phyloP scores from a whole-genome alignment of 352 stramenopile species.

The Phytophthora syringae region DNA sequence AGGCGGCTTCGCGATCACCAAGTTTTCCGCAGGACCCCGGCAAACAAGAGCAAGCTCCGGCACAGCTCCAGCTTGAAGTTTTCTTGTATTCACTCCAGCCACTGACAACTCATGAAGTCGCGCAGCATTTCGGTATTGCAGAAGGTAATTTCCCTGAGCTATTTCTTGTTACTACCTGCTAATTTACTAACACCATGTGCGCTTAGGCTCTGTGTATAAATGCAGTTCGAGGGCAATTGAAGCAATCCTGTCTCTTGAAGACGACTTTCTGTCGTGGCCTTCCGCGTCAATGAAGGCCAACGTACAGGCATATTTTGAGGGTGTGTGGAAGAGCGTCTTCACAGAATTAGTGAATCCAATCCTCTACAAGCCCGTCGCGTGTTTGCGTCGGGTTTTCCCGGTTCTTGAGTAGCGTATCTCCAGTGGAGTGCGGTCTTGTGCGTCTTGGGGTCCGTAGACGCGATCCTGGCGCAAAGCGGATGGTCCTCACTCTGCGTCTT shows the following conservation, averaged over 20 bases:
- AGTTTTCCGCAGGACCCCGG: background rate
- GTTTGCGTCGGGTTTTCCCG: too few relatives aligned
- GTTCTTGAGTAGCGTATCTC: too few relatives aligned
- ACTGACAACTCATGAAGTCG: background rate
- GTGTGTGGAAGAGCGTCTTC: too few relatives aligned
- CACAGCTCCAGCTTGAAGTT: slow-evolving; percentile 3
- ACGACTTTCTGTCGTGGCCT: slow-evolving; percentile 1
- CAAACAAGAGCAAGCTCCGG: background rate
- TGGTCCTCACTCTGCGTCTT: too few relatives aligned
- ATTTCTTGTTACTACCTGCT: background rate
- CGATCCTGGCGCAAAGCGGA: too few relatives aligned
- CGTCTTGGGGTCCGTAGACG: too few relatives aligned
- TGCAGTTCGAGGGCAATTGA: background rate
- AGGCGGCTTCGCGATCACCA: background rate
- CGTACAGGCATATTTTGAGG: background rate
- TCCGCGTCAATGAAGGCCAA: background rate
- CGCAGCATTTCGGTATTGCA: slow-evolving; percentile 5
- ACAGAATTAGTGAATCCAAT: too few relatives aligned
- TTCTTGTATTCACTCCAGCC: slow-evolving; percentile 4
- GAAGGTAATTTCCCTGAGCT: slow-evolving; percentile 1
- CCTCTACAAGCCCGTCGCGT: too few relatives aligned
- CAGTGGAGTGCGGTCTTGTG: too few relatives aligned
- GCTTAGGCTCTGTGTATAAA: slow-evolving; percentile 6
- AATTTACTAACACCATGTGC: background rate
- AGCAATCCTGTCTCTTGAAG: slow-evolving; percentile 1